Evolutionary conservation across 2,329 filamentous ascomycete genomes (phyloP).

Genomic region (Fusarium oligoseptatum): DNA sequence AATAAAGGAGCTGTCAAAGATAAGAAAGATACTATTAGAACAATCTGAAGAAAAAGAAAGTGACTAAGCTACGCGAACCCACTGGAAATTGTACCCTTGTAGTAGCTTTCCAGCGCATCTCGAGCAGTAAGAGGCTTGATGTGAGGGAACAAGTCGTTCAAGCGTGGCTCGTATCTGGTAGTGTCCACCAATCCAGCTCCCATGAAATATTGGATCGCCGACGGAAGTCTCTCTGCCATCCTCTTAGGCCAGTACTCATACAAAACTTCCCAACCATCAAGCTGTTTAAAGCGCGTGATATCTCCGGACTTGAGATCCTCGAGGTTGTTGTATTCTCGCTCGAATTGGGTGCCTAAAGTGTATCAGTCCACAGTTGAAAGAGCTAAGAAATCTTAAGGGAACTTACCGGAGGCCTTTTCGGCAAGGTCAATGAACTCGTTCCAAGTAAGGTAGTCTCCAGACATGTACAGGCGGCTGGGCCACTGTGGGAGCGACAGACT

Average conservation of each 20-base stretch:
- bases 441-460: not conserved
- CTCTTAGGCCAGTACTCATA: slow-evolving; percentile 2
- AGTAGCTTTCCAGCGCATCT: slow-evolving; percentile 39
- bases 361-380: not conserved
- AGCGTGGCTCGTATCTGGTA: not conserved
- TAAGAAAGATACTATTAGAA: not conserved
- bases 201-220: slow-evolving; percentile 4
- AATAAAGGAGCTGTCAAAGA: not conserved
- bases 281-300: slow-evolving; percentile 1
- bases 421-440: not conserved
- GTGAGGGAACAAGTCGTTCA: slow-evolving; percentile 9
- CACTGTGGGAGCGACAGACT: not conserved
- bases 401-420: not conserved
- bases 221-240: slow-evolving; percentile 1
- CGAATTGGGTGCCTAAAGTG: not conserved
- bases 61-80: not conserved
- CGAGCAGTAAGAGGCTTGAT: slow-evolving; percentile 1
- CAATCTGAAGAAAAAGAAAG: not conserved
- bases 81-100: not conserved
- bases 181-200: not conserved
- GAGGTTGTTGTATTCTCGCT: not conserved
- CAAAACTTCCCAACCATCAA: not conserved
- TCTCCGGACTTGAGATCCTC: not conserved
- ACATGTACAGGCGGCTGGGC: not conserved
- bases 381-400: not conserved